phyloP scores from a whole-genome alignment of 768 basidiomycete genomes.

The Leccinum rimulosum region DNA sequence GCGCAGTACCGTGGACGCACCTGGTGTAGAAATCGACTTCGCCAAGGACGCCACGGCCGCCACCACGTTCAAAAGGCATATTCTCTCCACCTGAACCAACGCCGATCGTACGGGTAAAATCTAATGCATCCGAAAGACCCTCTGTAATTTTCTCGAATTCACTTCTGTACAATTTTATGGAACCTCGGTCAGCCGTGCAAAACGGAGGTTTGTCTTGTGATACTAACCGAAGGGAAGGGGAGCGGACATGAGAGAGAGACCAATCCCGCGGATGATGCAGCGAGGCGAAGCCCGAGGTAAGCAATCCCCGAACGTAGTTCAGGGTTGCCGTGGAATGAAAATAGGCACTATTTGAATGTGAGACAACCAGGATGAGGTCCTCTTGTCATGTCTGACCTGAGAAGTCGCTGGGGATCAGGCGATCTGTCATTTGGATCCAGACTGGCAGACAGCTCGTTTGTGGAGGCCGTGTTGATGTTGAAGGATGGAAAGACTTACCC shows the following conservation, averaged over 20 bases:
- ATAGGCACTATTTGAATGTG: constrained; percentile 64
- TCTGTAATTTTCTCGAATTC: constrained; percentile 87
- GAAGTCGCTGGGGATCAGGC: constrained; percentile 86
- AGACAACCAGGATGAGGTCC: background rate
- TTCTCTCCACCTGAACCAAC: constrained; percentile 49
- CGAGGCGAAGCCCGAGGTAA: constrained; percentile 93
- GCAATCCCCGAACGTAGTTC: constrained; percentile 85
- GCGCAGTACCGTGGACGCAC: constrained; percentile 35
- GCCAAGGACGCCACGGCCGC: constrained; percentile 66
- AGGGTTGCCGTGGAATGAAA: constrained; percentile 94
- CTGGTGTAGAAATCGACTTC: constrained; percentile 95
- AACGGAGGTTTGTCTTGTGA: no score
- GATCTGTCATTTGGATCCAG: constrained; percentile 73
- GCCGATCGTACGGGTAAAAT: constrained; percentile 90
- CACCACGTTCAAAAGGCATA: constrained; percentile 66
- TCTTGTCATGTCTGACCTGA: constrained; percentile 46
- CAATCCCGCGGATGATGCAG: constrained; percentile 86
- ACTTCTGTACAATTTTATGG: constrained; percentile 38
- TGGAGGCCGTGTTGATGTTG: background rate
- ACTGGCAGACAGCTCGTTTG: constrained; percentile 22
- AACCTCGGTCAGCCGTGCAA: constrained; percentile 15
- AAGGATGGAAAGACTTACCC: constrained; percentile 47
- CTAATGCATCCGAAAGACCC: constrained; percentile 85
- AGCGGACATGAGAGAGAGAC: constrained; percentile 91
- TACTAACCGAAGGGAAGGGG: constrained; percentile 64